Conservation (phyloP, 371 early-diverging fungal genomes). For the Mucor circinelloides region DNA sequence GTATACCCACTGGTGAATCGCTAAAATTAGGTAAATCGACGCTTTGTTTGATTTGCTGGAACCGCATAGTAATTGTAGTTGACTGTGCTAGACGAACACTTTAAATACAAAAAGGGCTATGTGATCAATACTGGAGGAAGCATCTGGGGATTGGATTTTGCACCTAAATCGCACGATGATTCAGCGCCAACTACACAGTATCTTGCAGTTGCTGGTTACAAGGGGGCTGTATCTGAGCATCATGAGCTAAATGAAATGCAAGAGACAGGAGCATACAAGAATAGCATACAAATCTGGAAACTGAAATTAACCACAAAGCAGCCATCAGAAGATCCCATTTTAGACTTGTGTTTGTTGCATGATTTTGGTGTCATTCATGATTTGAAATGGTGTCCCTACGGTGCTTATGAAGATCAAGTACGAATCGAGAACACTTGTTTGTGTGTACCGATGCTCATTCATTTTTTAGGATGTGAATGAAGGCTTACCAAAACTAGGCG, state of each 20-base stretch:
- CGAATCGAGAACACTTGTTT: neutral
- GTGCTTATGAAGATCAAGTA: conserved; percentile 36
- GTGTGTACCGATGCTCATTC: neutral
- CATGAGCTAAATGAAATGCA: conserved; percentile 42
- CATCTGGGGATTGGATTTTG: conserved; percentile 65
- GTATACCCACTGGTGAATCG: conserved; percentile 3
- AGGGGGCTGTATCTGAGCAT: conserved; percentile 39
- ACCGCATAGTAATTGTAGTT: neutral
- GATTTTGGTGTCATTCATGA: conserved; percentile 53
- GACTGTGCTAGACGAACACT: conserved; percentile 12
- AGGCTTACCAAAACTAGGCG: conserved; percentile 43
- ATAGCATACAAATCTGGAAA: conserved; percentile 61
- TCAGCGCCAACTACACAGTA: conserved; percentile 41
- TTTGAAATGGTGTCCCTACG: conserved; percentile 58
- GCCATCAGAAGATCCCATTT: conserved; percentile 21
- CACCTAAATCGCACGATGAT: conserved; percentile 30
- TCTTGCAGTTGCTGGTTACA: conserved; percentile 60
- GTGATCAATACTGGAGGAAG: conserved; percentile 56
- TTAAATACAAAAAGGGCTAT: conserved; percentile 25
- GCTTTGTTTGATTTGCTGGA: neutral
- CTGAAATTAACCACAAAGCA: conserved; percentile 15
- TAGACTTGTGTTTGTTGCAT: conserved; percentile 56
- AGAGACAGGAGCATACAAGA: conserved; percentile 19
- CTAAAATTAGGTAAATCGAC: conserved; percentile 11
- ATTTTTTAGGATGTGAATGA: neutral